Conservation (phyloP, 2,329 filamentous ascomycete species). For the Xylaria sp. region DNA sequence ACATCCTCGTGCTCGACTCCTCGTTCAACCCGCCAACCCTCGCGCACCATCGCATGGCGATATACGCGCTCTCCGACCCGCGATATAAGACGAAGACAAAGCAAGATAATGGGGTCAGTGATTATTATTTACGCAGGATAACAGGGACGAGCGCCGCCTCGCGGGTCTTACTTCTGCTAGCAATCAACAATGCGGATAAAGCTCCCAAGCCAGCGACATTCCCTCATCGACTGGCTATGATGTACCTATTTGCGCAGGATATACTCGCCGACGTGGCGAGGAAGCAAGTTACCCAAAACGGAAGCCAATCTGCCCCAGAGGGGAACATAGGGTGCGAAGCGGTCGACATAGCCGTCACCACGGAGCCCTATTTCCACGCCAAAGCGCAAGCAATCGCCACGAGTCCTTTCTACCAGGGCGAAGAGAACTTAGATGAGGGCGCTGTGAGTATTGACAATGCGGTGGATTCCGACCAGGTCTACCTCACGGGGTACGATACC, state of each 20-base stretch:
- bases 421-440: background rate
- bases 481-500: conserved; percentile 81
- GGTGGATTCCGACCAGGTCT: conserved; percentile 64
- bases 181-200: conserved; percentile 75
- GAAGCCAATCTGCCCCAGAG: background rate
- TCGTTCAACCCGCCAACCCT: conserved; percentile 75
- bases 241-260: conserved; percentile 74
- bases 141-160: conserved; percentile 34
- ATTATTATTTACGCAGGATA: background rate
- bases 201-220: conserved; percentile 74
- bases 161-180: conserved; percentile 68
- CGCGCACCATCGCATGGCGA: conserved; percentile 69
- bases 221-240: conserved; percentile 74
- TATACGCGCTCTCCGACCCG: conserved; percentile 54
- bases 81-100: conserved; percentile 8
- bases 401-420: conserved; percentile 55
- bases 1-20: conserved; percentile 71
- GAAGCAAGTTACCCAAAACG: background rate
- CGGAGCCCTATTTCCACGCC: conserved; percentile 77
- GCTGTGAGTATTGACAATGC: conserved; percentile 11
- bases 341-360: conserved; percentile 77
- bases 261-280: conserved; percentile 48
- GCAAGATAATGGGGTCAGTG: background rate
- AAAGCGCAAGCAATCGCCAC: conserved; percentile 71
- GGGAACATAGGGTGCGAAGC: conserved; percentile 40